These are phyloP conservation scores for Candida qinlingensis DNA, from an alignment of 805 yeast species.

Conservation along the genomic window DNA sequence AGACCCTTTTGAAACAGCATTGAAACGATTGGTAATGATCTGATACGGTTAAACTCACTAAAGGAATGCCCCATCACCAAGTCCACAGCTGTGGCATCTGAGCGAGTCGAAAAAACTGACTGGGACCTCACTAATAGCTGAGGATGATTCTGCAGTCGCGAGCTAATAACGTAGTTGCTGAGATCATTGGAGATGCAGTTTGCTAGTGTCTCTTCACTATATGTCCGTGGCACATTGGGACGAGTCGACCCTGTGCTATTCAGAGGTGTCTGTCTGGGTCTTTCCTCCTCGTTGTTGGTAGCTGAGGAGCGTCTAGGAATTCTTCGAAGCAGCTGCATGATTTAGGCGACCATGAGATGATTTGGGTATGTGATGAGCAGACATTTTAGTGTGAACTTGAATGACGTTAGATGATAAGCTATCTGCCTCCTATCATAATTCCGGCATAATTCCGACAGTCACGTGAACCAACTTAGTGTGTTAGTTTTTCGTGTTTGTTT, in stretches of 20 bases:
- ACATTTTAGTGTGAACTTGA: too few relatives aligned
- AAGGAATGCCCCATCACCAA: conserved; percentile 19
- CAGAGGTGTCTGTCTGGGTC: too few relatives aligned
- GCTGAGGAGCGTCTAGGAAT: not conserved
- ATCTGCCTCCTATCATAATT: too few relatives aligned
- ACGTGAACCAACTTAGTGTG: too few relatives aligned
- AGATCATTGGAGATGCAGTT: not conserved
- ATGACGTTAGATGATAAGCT: too few relatives aligned
- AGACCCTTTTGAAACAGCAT: conserved; percentile 32
- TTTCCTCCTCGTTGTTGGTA: not conserved
- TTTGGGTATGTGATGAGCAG: too few relatives aligned
- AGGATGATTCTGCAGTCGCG: not conserved
- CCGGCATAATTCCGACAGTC: too few relatives aligned
- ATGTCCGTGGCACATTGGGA: not conserved
- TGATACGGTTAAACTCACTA: conserved; percentile 20
- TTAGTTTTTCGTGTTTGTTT: too few relatives aligned
- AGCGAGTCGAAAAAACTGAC: not conserved
- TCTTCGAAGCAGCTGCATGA: not conserved
- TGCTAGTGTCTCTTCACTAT: not conserved
- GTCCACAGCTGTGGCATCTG: conserved; percentile 21
- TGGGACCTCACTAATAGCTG: not conserved
- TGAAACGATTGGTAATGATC: conserved; percentile 30
- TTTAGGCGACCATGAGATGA: too few relatives aligned
- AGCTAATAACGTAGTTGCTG: not conserved
- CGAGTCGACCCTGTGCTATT: not conserved